These are phyloP conservation scores for Mucor mucedo DNA, from an alignment of 371 early-diverging fungal genomes.

Conservation along the genomic window DNA sequence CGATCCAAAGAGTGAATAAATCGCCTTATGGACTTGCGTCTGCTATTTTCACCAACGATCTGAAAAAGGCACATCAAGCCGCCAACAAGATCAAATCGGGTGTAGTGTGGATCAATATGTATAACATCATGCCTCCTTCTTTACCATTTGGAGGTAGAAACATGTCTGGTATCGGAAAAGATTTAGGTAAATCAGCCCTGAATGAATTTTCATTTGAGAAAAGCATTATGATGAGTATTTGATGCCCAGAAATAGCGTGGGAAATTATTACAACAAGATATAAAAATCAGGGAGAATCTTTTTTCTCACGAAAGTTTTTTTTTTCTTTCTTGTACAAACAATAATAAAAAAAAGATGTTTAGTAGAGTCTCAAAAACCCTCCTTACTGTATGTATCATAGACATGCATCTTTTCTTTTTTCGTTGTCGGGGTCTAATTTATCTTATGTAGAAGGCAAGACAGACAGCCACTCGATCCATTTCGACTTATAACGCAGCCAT, in stretches of 20 bases:
- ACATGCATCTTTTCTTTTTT: neutral
- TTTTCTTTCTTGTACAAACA: neutral
- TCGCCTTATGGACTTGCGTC: slow-evolving; percentile 80
- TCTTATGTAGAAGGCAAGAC: no score
- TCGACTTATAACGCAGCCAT: slow-evolving; percentile 76
- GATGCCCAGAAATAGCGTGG: neutral
- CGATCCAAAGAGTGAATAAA: slow-evolving; percentile 69
- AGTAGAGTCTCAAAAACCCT: neutral
- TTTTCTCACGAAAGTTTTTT: slow-evolving; percentile 4
- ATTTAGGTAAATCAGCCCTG: slow-evolving; percentile 71
- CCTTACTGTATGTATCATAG: neutral
- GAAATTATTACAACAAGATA: neutral
- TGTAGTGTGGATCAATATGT: slow-evolving; percentile 55
- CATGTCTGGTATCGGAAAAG: slow-evolving; percentile 81
- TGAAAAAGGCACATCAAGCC: slow-evolving; percentile 64
- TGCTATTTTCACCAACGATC: slow-evolving; percentile 78
- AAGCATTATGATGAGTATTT: slow-evolving; percentile 32
- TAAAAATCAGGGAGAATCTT: neutral
- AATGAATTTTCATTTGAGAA: slow-evolving; percentile 70
- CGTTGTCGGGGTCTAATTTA: no score
- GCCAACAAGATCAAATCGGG: slow-evolving; percentile 48
- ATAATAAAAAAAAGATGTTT: neutral
- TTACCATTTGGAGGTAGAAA: slow-evolving; percentile 90
- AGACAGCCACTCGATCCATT: neutral
- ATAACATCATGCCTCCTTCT: slow-evolving; percentile 62